Percentiles rank a stretch among this genome's conserved stretches.
phyloP scores from a whole-genome alignment of 805 yeast species.

The Candida koratica region DNA sequence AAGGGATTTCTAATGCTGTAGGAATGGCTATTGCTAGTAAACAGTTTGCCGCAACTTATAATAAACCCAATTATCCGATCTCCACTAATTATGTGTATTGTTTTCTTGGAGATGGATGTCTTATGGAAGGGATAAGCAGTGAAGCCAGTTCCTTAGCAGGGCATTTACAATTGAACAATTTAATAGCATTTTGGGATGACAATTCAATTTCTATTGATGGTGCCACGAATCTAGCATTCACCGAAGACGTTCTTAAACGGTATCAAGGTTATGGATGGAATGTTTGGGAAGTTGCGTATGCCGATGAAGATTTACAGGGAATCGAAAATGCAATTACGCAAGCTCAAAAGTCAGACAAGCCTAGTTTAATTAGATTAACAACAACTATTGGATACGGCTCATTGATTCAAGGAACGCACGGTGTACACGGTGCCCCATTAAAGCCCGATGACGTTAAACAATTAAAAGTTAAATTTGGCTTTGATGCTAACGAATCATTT shows the following conservation, averaged over 20 bases:
- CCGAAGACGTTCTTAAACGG: conserved; percentile 84
- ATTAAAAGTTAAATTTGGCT: conserved; percentile 78
- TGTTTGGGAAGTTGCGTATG: conserved; percentile 68
- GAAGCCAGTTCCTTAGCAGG: conserved; percentile 96
- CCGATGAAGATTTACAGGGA: conserved; percentile 72
- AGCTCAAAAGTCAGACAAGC: conserved; percentile 77
- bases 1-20: conserved; percentile 94
- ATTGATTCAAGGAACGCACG: conserved; percentile 72
- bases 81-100: conserved; percentile 73
- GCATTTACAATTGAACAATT: conserved; percentile 86
- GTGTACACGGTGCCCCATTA: conserved; percentile 95
- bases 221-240: conserved; percentile 80
- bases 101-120: conserved; percentile 95
- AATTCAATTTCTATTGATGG: conserved; percentile 97
- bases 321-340: conserved; percentile 70
- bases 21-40: conserved; percentile 95
- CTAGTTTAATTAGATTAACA: conserved; percentile 81
- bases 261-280: conserved; percentile 95
- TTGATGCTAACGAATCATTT: conserved; percentile 80
- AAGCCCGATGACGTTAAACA: conserved; percentile 88
- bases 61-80: conserved; percentile 75
- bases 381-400: conserved; percentile 97
- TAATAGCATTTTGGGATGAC: conserved; percentile 94
- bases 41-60: conserved; percentile 87
- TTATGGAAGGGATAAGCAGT: conserved; percentile 95